phyloP scores from a whole-genome alignment of 345 rosid genomes.

The Arabis alpina region DNA sequence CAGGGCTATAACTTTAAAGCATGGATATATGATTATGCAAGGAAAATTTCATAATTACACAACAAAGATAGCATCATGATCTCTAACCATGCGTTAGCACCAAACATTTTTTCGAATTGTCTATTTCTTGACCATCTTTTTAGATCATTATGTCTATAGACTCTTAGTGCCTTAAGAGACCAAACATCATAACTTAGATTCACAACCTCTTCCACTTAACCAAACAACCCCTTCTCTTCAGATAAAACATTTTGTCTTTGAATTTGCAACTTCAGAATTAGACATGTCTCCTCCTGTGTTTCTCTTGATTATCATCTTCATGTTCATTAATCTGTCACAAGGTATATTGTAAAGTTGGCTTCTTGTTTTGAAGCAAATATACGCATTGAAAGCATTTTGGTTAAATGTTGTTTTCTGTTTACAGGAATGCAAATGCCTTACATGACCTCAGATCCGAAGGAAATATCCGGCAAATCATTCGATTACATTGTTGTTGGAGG shows the following conservation, averaged over 20 bases:
- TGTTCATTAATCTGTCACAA: slow-evolving; percentile 26
- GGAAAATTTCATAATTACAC: slow-evolving; percentile 27
- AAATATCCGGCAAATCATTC: slow-evolving; percentile 68
- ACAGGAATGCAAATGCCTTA: slow-evolving; percentile 55
- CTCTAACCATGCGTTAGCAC: slow-evolving; percentile 39
- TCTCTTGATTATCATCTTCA: slow-evolving; percentile 26
- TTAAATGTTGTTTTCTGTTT: background rate
- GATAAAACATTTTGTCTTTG: slow-evolving; percentile 14
- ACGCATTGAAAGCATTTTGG: background rate
- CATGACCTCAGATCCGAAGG: slow-evolving; percentile 60
- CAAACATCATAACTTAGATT: slow-evolving; percentile 26
- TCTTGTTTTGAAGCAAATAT: background rate
- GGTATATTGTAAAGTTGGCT: slow-evolving; percentile 22
- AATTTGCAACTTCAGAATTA: slow-evolving; percentile 2
- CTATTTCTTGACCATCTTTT: slow-evolving; percentile 27
- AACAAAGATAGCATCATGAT: slow-evolving; percentile 42
- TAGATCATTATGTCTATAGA: slow-evolving; percentile 36
- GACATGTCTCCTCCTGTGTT: slow-evolving; percentile 34
- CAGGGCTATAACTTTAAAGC: slow-evolving; percentile 30
- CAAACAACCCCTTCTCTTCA: slow-evolving; percentile 16
- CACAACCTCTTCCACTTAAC: slow-evolving; percentile 38
- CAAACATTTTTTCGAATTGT: slow-evolving; percentile 12
- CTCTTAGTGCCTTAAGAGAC: slow-evolving; percentile 27
- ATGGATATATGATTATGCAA: slow-evolving; percentile 34
- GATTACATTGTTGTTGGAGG: slow-evolving; percentile 74